phyloP scores from a whole-genome alignment of 2,329 filamentous ascomycete species.

The Exutisphaerella laricina region DNA sequence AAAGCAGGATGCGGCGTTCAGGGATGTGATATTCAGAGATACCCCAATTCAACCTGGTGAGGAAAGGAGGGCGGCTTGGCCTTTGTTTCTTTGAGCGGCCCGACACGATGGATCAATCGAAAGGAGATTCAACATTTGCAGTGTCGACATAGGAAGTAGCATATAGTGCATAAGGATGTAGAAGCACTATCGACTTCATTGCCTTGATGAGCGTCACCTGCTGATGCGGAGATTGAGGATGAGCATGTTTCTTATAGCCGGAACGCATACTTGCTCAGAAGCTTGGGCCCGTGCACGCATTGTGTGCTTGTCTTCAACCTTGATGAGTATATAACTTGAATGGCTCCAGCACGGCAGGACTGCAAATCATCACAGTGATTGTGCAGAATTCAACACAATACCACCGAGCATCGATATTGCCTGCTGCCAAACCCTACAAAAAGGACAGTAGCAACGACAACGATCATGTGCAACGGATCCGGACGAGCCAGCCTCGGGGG shows the following conservation, averaged over 20 bases:
- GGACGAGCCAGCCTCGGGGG: constrained; percentile 21
- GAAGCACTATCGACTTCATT: too few species aligned
- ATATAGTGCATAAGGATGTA: too few species aligned
- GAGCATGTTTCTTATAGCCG: constrained; percentile 2
- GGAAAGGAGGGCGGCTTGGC: background rate
- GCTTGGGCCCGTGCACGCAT: background rate
- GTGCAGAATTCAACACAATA: too few species aligned
- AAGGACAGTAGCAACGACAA: background rate
- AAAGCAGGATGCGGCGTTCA: constrained; percentile 18
- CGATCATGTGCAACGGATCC: constrained; percentile 25
- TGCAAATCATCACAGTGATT: too few species aligned
- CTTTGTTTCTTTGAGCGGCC: background rate
- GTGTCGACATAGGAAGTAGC: background rate
- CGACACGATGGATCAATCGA: background rate
- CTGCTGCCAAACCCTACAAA: background rate
- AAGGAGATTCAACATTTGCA: constrained; percentile 2
- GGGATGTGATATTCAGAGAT: constrained; percentile 20
- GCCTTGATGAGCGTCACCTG: too few species aligned
- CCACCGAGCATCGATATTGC: background rate
- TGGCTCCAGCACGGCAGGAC: too few species aligned
- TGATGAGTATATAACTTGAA: constrained; percentile 4
- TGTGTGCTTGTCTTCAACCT: background rate
- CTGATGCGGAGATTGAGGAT: too few species aligned
- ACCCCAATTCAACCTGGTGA: constrained; percentile 32
- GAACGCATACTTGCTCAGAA: background rate